Evolutionary conservation across 768 basidiomycete species (phyloP).

Genomic region (Xerocomus spinulosus): DNA sequence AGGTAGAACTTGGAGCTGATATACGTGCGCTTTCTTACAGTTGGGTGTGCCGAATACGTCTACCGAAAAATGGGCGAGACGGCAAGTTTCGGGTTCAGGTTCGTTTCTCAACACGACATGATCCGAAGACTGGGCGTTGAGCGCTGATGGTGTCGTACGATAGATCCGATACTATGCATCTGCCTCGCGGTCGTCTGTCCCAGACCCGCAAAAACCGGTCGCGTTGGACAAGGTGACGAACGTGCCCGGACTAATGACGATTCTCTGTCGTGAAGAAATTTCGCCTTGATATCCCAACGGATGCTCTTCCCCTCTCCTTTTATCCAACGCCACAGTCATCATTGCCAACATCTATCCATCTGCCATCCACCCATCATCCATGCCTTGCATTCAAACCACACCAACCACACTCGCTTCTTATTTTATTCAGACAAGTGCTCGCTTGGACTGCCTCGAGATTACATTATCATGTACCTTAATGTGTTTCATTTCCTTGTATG

Average conservation of each 20-base stretch:
- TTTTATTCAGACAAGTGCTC: neutral
- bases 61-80: constrained; percentile 45
- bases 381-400: too few species aligned
- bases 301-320: neutral
- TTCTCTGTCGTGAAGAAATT: constrained; percentile 42
- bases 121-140: neutral
- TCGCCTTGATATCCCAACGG: constrained; percentile 8
- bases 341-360: too few species aligned
- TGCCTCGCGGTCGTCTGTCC: constrained; percentile 46
- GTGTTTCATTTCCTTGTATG: neutral
- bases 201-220: constrained; percentile 60
- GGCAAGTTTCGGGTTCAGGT: constrained; percentile 61
- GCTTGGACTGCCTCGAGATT: neutral
- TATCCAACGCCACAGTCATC: neutral
- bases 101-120: constrained; percentile 20
- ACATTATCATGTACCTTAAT: neutral
- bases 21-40: constrained; percentile 30
- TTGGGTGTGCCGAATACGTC: constrained; percentile 59
- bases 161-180: constrained; percentile 63
- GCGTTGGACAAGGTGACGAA: constrained; percentile 55
- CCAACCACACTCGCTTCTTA: neutral
- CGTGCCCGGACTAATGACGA: constrained; percentile 75
- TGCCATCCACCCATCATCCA: neutral
- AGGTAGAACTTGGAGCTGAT: constrained; percentile 3
- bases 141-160: neutral